Percentiles rank a stretch among this genome's conserved stretches.
Evolutionary conservation across 2,329 filamentous ascomycete genomes (phyloP).

Genomic region (Aspergillus sp.): DNA sequence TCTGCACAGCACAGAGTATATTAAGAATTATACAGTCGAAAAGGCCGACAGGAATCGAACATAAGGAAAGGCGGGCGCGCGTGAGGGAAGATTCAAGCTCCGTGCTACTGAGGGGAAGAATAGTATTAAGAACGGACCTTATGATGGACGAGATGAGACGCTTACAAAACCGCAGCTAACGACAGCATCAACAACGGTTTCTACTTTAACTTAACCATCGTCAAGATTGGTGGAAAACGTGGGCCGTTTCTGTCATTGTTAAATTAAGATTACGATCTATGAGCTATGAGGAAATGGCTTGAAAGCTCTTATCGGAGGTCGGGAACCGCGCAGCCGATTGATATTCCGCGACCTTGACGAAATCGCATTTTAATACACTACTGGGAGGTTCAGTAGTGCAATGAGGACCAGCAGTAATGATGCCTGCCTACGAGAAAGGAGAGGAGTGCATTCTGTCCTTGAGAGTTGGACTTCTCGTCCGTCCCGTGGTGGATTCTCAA

Average conservation of each 20-base stretch:
- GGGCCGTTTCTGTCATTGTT: slow-evolving; percentile 6
- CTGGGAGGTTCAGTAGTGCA: neutral
- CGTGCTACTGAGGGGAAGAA: slow-evolving; percentile 1
- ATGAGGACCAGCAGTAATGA: neutral
- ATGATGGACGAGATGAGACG: neutral
- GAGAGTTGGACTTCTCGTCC: neutral
- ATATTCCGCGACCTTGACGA: neutral
- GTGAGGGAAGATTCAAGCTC: neutral
- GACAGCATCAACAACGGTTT: neutral
- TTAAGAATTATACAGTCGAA: slow-evolving; percentile 2
- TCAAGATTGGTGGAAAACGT: slow-evolving; percentile 7
- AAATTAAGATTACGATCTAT: slow-evolving; percentile 4
- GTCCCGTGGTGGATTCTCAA: slow-evolving; percentile 8
- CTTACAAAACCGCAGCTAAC: neutral
- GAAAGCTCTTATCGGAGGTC: neutral
- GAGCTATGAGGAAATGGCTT: neutral
- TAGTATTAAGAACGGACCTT: neutral
- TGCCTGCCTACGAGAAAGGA: neutral
- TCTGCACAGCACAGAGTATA: neutral
- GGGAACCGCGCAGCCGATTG: neutral
- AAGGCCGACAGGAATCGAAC: neutral
- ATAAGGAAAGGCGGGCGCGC: neutral
- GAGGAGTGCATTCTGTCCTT: neutral
- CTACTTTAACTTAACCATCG: slow-evolving; percentile 5
- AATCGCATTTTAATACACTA: neutral